Base-by-base conservation (phyloP, 441 rosid species). In the Populus trichocarpa region DNA sequence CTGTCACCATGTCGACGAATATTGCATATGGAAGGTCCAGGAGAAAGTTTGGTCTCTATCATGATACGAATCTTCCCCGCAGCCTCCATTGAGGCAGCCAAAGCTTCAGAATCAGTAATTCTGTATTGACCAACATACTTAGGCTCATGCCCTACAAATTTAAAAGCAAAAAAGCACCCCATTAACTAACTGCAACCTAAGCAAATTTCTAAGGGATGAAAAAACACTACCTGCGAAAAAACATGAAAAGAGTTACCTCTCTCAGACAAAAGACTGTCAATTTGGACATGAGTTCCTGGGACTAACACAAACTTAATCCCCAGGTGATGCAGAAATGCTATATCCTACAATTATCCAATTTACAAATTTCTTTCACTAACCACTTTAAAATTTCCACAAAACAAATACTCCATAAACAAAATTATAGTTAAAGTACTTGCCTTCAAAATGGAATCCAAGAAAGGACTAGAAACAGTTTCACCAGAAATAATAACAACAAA, bases 1-100 rank as follows among this genome's bases (percentile, higher is more conserved):
- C 81, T 91, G 64, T 93, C 98, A 73, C 98, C 99, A 81, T 96
- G 99, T 40, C 99, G 87, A 26, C 93, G 97, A 30, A 96, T 82
- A 83, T 88, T 91, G 26, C 87, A 90, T 77, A 89, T 93, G 42
- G 97, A 89, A 81, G 99, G 99, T 67, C 99, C 97, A 32, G 99
- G 99, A 72, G 97, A 93, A 63, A 95, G 90, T 70, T 93, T 95
- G 22, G 99, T 97, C 81, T 95, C 98, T 11, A 95, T 89, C 92
- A 89, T 87, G 77, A 91, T 81, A 1, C 93, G 92, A 79, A 91
- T 91, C 72, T 92, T 92, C 42, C 99, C 98, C 0, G 97, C 94
- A 3, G 99, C 98, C 85, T 93, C 96, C 90, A 88, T 91, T 32
- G 98, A 94, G 53, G 98, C 97, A 32, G 88, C 91, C 38, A 95